A percentile compares a stretch with the other conserved stretches of the same genome.
Conservation (phyloP, 2,329 filamentous ascomycete genomes). For the Alternaria arborescens region DNA sequence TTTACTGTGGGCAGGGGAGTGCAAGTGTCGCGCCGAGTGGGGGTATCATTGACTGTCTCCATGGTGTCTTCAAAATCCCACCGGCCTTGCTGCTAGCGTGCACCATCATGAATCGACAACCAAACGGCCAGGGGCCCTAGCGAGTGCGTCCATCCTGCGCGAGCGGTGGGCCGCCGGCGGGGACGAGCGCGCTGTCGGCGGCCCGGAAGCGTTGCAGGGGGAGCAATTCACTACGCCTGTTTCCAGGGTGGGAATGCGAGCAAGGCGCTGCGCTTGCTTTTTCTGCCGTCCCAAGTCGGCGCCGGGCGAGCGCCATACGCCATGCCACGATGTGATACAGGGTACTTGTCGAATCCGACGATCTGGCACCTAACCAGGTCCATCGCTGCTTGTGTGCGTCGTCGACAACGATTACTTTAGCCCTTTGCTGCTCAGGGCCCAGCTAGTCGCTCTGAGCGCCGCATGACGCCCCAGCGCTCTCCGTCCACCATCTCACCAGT, state of each 20-base stretch:
- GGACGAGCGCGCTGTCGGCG: slow-evolving; percentile 25
- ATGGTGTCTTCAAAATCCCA: slow-evolving; percentile 38
- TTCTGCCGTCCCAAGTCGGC: slow-evolving; percentile 41
- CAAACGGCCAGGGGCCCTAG: slow-evolving; percentile 41
- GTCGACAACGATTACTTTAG: slow-evolving; percentile 48
- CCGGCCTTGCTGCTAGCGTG: slow-evolving; percentile 26
- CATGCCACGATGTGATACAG: slow-evolving; percentile 53
- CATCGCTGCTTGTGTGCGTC: slow-evolving; percentile 37
- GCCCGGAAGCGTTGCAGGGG: slow-evolving; percentile 31
- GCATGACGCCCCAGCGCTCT: slow-evolving; percentile 48
- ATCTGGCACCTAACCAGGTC: slow-evolving; percentile 50
- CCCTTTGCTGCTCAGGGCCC: slow-evolving; percentile 42
- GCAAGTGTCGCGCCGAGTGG: slow-evolving; percentile 29
- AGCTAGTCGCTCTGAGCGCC: slow-evolving; percentile 43
- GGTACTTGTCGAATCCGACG: slow-evolving; percentile 51
- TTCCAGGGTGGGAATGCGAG: slow-evolving; percentile 39
- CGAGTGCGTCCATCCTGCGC: slow-evolving; percentile 30
- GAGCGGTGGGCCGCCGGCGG: slow-evolving; percentile 28
- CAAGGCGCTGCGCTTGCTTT: slow-evolving; percentile 35
- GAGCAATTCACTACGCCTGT: slow-evolving; percentile 25
- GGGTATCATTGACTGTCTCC: slow-evolving; percentile 39
- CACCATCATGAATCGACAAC: slow-evolving; percentile 42
- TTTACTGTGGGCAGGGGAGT: slow-evolving; percentile 33
- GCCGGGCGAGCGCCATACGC: slow-evolving; percentile 41
- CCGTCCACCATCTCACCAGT: slow-evolving; percentile 44